These are phyloP conservation scores for Eucalyptus leucophloia DNA, from an alignment of 345 rosid genomes.

Conservation along the genomic window DNA sequence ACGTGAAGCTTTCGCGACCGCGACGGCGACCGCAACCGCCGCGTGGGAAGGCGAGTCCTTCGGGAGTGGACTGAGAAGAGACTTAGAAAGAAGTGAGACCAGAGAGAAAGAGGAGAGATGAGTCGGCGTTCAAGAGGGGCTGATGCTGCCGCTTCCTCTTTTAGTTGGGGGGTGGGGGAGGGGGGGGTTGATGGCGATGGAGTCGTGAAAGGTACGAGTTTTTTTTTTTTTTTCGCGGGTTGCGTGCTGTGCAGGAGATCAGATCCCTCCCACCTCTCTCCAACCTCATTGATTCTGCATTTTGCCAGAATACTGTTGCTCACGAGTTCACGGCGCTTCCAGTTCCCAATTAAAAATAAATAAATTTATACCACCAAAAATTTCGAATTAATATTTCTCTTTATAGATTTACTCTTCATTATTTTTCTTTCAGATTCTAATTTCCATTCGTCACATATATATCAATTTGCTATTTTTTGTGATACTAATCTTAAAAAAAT, in stretches of 20 bases:
- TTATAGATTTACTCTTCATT: no score
- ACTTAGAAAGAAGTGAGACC: neutral
- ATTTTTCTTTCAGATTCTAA: no score
- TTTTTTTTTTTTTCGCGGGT: neutral
- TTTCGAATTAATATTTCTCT: no score
- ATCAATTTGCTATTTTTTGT: no score
- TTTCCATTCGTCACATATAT: rapidly evolving
- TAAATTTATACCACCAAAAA: no score
- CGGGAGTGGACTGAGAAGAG: neutral
- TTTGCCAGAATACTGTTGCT: neutral
- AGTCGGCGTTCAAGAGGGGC: neutral
- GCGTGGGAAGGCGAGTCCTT: neutral
- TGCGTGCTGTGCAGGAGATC: constrained; percentile 2
- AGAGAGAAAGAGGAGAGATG: neutral
- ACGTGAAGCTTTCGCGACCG: neutral
- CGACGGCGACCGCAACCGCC: neutral
- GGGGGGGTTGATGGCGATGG: neutral
- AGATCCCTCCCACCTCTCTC: neutral
- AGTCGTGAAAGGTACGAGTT: neutral
- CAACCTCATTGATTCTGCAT: neutral
- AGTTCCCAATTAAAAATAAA: rapidly evolving
- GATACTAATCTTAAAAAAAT: neutral
- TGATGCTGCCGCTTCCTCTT: neutral
- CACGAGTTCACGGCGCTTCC: neutral
- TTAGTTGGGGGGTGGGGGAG: neutral